Evolutionary conservation across 345 rosid species (phyloP), one percentile per base, ranked within the genome.

Genomic region (Sisymbrium altissimum): DNA sequence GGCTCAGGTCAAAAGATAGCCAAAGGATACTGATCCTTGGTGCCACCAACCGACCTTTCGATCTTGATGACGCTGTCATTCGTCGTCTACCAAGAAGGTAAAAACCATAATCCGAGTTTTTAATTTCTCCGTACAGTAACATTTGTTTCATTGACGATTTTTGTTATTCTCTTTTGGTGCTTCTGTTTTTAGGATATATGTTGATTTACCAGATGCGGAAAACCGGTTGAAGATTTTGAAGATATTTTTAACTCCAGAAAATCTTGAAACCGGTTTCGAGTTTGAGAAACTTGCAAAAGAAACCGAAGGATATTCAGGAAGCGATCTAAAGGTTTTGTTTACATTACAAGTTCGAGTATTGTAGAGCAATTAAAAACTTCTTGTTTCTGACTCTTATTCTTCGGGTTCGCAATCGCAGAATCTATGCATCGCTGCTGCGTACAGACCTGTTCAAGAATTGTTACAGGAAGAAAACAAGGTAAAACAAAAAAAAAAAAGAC

Each of bases 41-140:
- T 64, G 99, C 99, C 61, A 95, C 99, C 48, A 95, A 95, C 87
- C 83, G 99, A 44, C 98, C 99, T 7, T 95, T 95, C 81, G 99
- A 95, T 83, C 99, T 95, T 75, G 98, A 95, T 68, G 99, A 95
- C 61, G 99, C 97, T 73, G 98, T 95, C 46, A 95, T 95, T 72
- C 93, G 99, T 48, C 90, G 99, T 12, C 87, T 96, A 65, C 99
- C 98, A 50, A 90, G 99, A 87, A 83, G 98, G 99, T 92, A 81
- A 68, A 40, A 18, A 40, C 77, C 71, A 15, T 53, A 33, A 21
- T 18, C 1, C 9, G 32, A 71, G 67, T 41, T 57, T 7, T 2
- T 21, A 53, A 5, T 13, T 23, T 57, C 25, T 35, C 27, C 10
- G 36, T 32, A 3, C 0, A 15, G 19, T n/a, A 63, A 54, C 46